phyloP scores from a whole-genome alignment of 2,329 filamentous ascomycete genomes.

The Pestalotiopsis sp. region DNA sequence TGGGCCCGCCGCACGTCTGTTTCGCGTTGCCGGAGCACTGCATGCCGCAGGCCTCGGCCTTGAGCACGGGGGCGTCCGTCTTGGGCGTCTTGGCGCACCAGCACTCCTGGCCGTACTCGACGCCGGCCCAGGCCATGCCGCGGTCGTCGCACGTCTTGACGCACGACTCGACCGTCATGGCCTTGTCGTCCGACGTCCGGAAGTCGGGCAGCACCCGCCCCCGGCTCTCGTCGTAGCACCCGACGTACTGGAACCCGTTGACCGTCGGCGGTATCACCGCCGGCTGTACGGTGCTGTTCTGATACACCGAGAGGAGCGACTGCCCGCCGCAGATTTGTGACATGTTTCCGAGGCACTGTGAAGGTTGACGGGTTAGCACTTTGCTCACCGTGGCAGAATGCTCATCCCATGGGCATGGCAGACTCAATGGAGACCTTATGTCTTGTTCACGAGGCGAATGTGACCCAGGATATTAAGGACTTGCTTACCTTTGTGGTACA shows the following conservation, averaged over 20 bases:
- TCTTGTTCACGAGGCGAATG: too few relatives aligned
- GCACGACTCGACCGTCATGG: constrained; percentile 2
- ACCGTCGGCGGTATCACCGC: not conserved
- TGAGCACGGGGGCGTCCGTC: not conserved
- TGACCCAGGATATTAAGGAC: too few relatives aligned
- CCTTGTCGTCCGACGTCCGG: not conserved
- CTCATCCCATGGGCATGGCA: not conserved
- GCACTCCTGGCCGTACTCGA: constrained; percentile 13
- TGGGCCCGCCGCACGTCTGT: not conserved
- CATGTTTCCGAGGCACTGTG: not conserved
- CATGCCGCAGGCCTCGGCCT: not conserved
- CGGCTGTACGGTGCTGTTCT: not conserved
- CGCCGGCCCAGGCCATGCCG: not conserved
- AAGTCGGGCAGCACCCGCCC: not conserved
- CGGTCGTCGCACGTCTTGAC: not conserved
- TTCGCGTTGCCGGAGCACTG: not conserved
- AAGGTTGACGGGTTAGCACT: too few relatives aligned
- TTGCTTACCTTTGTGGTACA: not conserved
- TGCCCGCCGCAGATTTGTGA: not conserved
- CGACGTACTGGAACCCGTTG: not conserved
- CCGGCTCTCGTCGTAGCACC: constrained; percentile 6
- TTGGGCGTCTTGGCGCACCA: constrained; percentile 2
- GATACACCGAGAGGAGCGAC: not conserved
- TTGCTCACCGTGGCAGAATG: too few relatives aligned
- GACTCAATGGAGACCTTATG: too few relatives aligned